A percentile compares a stretch with the other conserved stretches of the same genome.
Evolutionary conservation across 139 green algal species (phyloP).

Genomic region (Chlorella sorokiniana): DNA sequence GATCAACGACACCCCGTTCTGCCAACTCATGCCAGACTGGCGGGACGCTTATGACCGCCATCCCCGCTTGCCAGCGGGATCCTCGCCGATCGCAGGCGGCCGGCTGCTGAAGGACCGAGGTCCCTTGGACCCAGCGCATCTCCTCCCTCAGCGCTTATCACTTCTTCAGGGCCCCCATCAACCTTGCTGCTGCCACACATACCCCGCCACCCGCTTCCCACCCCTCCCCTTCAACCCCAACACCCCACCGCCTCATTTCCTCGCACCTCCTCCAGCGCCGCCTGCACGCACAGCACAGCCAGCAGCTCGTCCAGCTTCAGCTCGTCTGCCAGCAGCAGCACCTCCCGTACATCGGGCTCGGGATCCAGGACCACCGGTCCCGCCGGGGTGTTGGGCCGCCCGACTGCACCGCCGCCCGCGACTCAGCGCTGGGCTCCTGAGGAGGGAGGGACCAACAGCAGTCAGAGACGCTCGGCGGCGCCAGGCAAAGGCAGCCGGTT

Average conservation of each 20-base stretch:
- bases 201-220: too few relatives aligned
- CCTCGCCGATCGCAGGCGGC: too few relatives aligned
- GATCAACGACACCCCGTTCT: too few relatives aligned
- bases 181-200: too few relatives aligned
- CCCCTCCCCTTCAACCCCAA: too few relatives aligned
- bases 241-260: neutral
- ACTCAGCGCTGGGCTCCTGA: constrained; percentile 58
- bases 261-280: constrained; percentile 66
- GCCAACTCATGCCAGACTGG: too few relatives aligned
- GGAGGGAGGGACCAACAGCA: neutral
- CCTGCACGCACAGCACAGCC: constrained; percentile 63
- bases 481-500: neutral
- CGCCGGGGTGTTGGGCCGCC: constrained; percentile 49
- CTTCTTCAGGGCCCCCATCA: too few relatives aligned
- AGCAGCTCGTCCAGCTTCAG: constrained; percentile 71
- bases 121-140: too few relatives aligned
- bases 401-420: constrained; percentile 54
- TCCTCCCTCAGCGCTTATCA: too few relatives aligned
- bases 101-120: too few relatives aligned
- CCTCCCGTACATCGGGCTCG: constrained; percentile 67
- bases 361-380: constrained; percentile 65
- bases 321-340: constrained; percentile 65
- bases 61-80: too few relatives aligned
- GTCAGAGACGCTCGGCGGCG: neutral
- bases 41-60: too few relatives aligned